Evolutionary conservation across 306 rosid species (phyloP).

Genomic region (Sindora glabra): DNA sequence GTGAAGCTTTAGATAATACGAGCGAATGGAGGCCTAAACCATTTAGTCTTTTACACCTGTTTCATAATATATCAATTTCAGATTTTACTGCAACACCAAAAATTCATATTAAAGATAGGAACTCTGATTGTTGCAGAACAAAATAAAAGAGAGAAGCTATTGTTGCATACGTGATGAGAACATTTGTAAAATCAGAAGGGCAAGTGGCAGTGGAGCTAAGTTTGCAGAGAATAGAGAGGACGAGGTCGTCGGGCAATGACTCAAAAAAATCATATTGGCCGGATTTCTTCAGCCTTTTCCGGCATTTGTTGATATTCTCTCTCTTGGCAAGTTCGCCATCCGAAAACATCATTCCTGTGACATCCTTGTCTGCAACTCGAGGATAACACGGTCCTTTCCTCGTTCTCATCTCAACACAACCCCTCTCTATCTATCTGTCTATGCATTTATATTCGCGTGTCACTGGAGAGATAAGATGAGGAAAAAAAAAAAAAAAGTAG

Average conservation of each 20-base stretch:
- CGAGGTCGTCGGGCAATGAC: constrained; percentile 67
- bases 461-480: too few relatives aligned
- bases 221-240: constrained; percentile 52
- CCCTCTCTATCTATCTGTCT: background rate
- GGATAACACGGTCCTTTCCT: constrained; percentile 53
- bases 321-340: constrained; percentile 23
- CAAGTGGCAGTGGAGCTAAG: constrained; percentile 48
- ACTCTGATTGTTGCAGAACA: too few relatives aligned
- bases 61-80: constrained; percentile 7
- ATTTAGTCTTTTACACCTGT: constrained; percentile 77
- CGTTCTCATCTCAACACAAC: constrained; percentile 68
- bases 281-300: constrained; percentile 32
- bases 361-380: too few relatives aligned
- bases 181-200: constrained; percentile 62
- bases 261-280: constrained; percentile 43
- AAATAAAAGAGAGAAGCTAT: too few relatives aligned
- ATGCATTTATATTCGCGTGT: too few relatives aligned
- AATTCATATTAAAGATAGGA: too few relatives aligned
- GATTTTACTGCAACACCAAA: background rate
- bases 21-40: constrained; percentile 41
- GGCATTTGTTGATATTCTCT: constrained; percentile 25
- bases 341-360: constrained; percentile 10
- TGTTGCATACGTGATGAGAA: constrained; percentile 55
- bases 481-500: too few relatives aligned
- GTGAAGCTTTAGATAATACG: constrained; percentile 55